Evolutionary conservation across 1,139 yeast species (phyloP), one percentile per base, ranked within the genome.

Genomic region (Kodamaea sp.): DNA sequence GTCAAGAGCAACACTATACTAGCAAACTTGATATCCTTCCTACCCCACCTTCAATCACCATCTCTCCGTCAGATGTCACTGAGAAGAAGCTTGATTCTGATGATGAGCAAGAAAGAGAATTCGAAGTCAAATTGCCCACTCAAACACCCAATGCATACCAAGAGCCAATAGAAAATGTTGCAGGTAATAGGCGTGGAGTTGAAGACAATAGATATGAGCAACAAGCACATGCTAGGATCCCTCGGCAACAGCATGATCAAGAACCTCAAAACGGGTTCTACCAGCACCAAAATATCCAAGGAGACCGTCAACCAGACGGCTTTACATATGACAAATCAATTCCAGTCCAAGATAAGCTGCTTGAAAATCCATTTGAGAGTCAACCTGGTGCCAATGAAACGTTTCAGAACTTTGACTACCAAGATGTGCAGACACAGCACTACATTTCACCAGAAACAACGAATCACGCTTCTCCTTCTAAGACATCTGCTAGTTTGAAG

Each of bases 401-500:
- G 1, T 64, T 64, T 42, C 45, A 42, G 21, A 52, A 59, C 36
- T 62, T 66, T 41, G 70, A 65, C 41, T 64, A 66, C 41, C 43
- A 55, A 33, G 59, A 63, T 37, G 38, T 38, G 10, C 39, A 47
- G 6, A 46, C 56, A 3, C 50, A 44, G 18, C 47, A 39, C 24
- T 34, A 35, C 24, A 45, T 53, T 21, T 43, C 46, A 4, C 49
- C 56, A 10, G 51, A 51, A n/a, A 15, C 7, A 7, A 19, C 6
- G 8, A 42, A 29, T n/a, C 21, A 31, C 10, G 27, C 11, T 6
- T 29, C 29, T 14, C 34, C 19, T 6, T 18, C 27, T 15, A n/a
- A n/a, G n/a, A n/a, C n/a, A n/a, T 21, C 29, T 11, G 15, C 18
- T 4, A 12, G 12, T 15, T 18, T 7, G 24, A 22, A 19, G 19